These are phyloP conservation scores for Saposhnikovia divaricata DNA, from an alignment of 129 eudicot genomes.

Conservation along the genomic window DNA sequence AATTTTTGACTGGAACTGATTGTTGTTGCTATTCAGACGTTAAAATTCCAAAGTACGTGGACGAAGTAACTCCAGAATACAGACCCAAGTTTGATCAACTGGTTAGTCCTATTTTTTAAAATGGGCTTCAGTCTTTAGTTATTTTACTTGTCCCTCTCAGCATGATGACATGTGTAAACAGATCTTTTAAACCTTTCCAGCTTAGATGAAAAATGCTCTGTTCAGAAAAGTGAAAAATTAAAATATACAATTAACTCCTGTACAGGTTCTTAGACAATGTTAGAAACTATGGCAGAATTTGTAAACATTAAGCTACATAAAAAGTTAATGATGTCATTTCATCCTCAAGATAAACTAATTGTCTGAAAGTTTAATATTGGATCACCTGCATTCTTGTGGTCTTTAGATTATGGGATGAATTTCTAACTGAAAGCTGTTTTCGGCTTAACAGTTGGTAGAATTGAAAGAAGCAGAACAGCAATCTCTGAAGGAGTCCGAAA, in stretches of 20 bases:
- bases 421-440: neutral
- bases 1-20: neutral
- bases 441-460: conserved; percentile 60
- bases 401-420: neutral
- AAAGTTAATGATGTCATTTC: neutral
- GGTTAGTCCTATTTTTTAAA: conserved; percentile 31
- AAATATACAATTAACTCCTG: neutral
- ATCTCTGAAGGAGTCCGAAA: conserved; percentile 81
- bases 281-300: neutral
- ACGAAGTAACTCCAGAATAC: conserved; percentile 72
- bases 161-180: neutral
- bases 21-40: conserved; percentile 36
- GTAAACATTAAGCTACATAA: neutral
- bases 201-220: neutral
- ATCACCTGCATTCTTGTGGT: neutral
- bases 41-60: conserved; percentile 85
- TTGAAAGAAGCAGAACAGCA: conserved; percentile 85
- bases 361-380: neutral
- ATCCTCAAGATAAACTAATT: neutral
- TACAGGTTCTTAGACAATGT: neutral
- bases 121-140: neutral
- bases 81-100: conserved; percentile 82
- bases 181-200: neutral
- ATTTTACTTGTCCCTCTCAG: neutral
- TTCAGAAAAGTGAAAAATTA: neutral